Evolutionary conservation across 1,284 basidiomycete genomes (phyloP), one percentile per base, ranked within the genome.

Genomic region (Ustilago tritici): DNA sequence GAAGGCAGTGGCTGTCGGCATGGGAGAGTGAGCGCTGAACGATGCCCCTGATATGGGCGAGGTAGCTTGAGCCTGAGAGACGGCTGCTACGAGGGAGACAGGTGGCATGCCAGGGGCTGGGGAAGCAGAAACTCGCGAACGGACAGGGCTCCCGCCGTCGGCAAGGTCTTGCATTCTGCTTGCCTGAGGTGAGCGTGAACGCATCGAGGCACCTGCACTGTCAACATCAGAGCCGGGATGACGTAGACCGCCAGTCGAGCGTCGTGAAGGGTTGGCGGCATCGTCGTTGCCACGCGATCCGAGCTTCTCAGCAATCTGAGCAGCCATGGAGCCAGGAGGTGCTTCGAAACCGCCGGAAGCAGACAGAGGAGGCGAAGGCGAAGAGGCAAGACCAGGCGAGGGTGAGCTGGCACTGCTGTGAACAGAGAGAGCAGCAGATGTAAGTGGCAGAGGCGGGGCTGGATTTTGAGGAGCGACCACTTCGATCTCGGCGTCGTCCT

Each of bases 391-490:
- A n/a, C 68, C 68, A 23, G 63, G 38, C 7, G 66, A 66, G 17
- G 77, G 68, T 10, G 78, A 74, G 56, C 65, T 76, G 50, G 72
- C 68, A 23, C 68, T 64, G 50, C 76, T 80, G 61, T 80, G 81
- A 4, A 64, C 80, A 9, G 77, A 80, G 23, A 83, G 76, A 0
- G 80, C 81, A 6, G 65, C 67, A 2, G 80, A 76, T 50, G 70
- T 76, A 28, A 83, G 65, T 10, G 81, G 76, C 7, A 80, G 69
- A 8, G 79, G 80, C 2, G 78, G 65, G 3, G 75, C 70, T 0
- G 78, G 66, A n/a, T 78, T 65, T 17, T 79, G 77, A 3, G 84
- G 82, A 12, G 83, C 66, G 5, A 85, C 72, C 32, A 85, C 79
- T 56, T 85, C 84, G 55, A 85, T 71, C 62, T 82, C 72, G 36